Percentiles rank a stretch among this genome's conserved stretches.
Evolutionary conservation across 179 eudicot species (phyloP).

Genomic region (Carnegiea gigantea): DNA sequence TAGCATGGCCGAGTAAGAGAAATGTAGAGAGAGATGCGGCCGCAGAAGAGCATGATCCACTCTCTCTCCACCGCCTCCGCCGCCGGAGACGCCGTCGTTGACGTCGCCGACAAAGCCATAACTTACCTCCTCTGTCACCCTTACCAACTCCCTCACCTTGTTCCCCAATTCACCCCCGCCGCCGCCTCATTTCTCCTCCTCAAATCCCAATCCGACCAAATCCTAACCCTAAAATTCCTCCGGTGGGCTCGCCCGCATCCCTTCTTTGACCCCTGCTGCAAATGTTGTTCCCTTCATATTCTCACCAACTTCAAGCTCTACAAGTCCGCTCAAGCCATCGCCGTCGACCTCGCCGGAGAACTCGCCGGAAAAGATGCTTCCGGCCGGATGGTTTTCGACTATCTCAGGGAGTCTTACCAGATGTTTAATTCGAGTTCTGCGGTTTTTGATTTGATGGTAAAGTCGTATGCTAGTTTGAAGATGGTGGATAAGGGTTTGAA

Average conservation of each 20-base stretch:
- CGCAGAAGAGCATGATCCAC: slow-evolving; percentile 16
- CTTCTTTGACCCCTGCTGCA: slow-evolving; percentile 53
- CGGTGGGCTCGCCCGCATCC: slow-evolving; percentile 49
- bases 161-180: slow-evolving; percentile 59
- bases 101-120: slow-evolving; percentile 52
- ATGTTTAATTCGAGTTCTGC: slow-evolving; percentile 60
- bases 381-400: slow-evolving; percentile 41
- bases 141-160: slow-evolving; percentile 38
- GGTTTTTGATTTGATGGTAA: slow-evolving; percentile 81
- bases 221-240: slow-evolving; percentile 62
- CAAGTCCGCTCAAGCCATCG: slow-evolving; percentile 62
- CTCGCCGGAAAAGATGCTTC: slow-evolving; percentile 8
- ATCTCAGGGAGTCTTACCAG: slow-evolving; percentile 56
- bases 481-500: slow-evolving; percentile 60
- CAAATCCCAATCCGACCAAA: slow-evolving; percentile 48
- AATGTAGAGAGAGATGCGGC: slow-evolving; percentile 7
- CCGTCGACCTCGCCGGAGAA: slow-evolving; percentile 43
- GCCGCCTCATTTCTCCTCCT: slow-evolving; percentile 57
- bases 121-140: slow-evolving; percentile 56
- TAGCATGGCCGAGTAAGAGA: not conserved
- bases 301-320: slow-evolving; percentile 75
- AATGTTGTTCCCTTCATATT: slow-evolving; percentile 56
- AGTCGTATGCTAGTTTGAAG: slow-evolving; percentile 52
- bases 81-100: slow-evolving; percentile 26
- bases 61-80: slow-evolving; percentile 25